Percentiles rank a stretch among this genome's conserved stretches.
These are phyloP conservation scores for Agrocybe chaxingu DNA, from an alignment of 768 basidiomycete species.

Conservation along the genomic window DNA sequence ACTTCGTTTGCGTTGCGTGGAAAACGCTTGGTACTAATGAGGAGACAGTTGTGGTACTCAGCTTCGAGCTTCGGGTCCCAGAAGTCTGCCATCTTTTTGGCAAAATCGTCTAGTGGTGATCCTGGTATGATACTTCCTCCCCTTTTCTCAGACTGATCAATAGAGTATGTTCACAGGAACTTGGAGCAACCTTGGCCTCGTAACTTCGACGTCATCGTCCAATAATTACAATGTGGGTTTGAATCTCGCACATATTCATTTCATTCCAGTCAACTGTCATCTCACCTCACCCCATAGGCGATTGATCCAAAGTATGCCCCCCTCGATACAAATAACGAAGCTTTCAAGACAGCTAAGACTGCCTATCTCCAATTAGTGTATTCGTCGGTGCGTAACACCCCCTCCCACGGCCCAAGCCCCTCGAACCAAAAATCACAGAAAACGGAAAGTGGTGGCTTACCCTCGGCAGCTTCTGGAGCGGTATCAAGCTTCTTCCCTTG, in stretches of 20 bases:
- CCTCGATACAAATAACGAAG: not conserved
- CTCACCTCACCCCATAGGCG: slow-evolving; percentile 27
- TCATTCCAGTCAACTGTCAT: not conserved
- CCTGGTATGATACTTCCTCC: slow-evolving; percentile 23
- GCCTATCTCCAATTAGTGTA: slow-evolving; percentile 16
- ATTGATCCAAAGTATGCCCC: slow-evolving; percentile 49
- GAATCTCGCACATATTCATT: not conserved
- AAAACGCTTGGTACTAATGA: not conserved
- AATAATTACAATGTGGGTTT: slow-evolving; percentile 39
- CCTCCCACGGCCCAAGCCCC: not conserved
- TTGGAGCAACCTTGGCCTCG: slow-evolving; percentile 45
- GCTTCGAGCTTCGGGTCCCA: slow-evolving; percentile 54
- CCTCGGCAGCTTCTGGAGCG: slow-evolving; percentile 55
- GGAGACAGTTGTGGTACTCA: slow-evolving; percentile 45
- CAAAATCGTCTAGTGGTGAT: slow-evolving; percentile 42
- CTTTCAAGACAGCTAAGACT: not conserved
- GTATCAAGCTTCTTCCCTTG: slow-evolving; percentile 44
- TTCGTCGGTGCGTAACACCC: slow-evolving; percentile 24
- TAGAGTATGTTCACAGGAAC: slow-evolving; percentile 24
- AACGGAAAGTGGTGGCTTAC: slow-evolving; percentile 45
- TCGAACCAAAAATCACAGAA: slow-evolving; percentile 20
- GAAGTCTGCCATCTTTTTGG: slow-evolving; percentile 53
- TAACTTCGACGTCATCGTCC: slow-evolving; percentile 36
- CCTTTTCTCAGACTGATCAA: not conserved
- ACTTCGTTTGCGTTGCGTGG: not conserved